Base-by-base conservation (phyloP, 2,329 filamentous ascomycete genomes). In the Neophaeococcomyces aloes region DNA sequence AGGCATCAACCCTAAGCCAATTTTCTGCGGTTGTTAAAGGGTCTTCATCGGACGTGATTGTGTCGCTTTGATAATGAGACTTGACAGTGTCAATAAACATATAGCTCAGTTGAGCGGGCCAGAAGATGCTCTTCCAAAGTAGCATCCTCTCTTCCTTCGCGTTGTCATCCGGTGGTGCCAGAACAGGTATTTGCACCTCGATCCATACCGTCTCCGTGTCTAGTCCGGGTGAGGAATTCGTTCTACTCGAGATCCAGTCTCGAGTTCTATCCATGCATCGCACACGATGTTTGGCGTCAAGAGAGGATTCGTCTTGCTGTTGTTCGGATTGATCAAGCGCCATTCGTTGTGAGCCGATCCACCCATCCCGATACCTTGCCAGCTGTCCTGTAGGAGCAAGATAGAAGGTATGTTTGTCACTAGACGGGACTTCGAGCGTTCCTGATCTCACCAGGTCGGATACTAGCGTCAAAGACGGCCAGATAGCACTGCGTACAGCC, bases 11-110 rank as follows among this genome's bases (percentile, higher is more conserved):
- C 17, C 48, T 48, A 30, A 60, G 53, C 66, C 66, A 70, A 38
- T 57, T 59, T 46, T 64, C 60, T 32, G 64, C 63, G 49, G 68
- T 67, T 18, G 62, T 59, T 40, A 70, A 52, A 29, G 67, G 65
- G 46, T 67, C 64, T 39, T 59, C 48, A 13, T 47, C 39, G 37
- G 19, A 18, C 14, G 30, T 39, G 7, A 4, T 4, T 27, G 6
- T 29, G 13, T 23, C 15, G 4, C 38, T 6, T n/a, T 33, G 29
- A n/a, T n/a, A n/a, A n/a, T n/a, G n/a, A n/a, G 14, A 10, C 19
- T 33, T 14, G 4, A 8, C 3, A 7, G n/a, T 11, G 5, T 4
- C 14, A 10, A 13, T 11, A 41, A 41, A 41, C 3, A 30, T 30
- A 29, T 41, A 41, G 17, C 29, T 21, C 14, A 41, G 63, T 17